Percentiles rank a stretch among this genome's conserved stretches.
Conservation (phyloP, 495 filamentous ascomycete genomes). For the Aspergillus hancockii region DNA sequence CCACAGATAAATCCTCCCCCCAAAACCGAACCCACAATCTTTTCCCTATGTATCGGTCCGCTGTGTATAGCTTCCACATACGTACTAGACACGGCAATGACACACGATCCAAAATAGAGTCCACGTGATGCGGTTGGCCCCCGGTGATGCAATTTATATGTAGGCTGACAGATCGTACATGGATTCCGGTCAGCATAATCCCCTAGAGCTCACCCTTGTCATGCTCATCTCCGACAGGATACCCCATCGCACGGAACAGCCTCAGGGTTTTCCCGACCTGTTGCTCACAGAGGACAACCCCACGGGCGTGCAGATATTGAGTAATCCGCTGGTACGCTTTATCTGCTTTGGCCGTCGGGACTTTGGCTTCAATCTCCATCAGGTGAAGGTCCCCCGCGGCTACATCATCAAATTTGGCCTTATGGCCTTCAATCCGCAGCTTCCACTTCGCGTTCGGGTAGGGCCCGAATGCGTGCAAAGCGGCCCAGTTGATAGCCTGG, state of each 20-base stretch:
- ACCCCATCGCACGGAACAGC: conserved; percentile 7
- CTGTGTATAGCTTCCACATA: too few relatives aligned
- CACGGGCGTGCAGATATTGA: not conserved
- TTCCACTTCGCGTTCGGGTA: conserved; percentile 12
- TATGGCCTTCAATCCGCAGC: conserved; percentile 1
- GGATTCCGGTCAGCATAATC: too few relatives aligned
- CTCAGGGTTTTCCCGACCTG: conserved; percentile 5
- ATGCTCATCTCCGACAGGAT: not conserved
- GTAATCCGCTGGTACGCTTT: not conserved
- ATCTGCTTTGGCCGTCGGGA: not conserved
- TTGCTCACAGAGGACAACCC: conserved; percentile 5
- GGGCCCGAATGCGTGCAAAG: not conserved
- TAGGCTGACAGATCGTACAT: too few relatives aligned
- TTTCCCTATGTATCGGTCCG: too few relatives aligned
- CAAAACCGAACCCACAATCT: too few relatives aligned
- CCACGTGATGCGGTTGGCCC: too few relatives aligned
- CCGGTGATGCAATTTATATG: too few relatives aligned
- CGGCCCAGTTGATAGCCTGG: not conserved
- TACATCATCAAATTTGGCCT: conserved; percentile 12
- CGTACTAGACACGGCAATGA: too few relatives aligned
- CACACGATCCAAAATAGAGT: too few relatives aligned
- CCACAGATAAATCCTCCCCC: too few relatives aligned
- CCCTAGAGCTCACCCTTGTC: not conserved
- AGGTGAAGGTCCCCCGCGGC: not conserved
- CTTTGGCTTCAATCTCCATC: conserved; percentile 13